Evolutionary conservation across 768 basidiomycete species (phyloP).

Genomic region (Macrolepiota fuliginosa): DNA sequence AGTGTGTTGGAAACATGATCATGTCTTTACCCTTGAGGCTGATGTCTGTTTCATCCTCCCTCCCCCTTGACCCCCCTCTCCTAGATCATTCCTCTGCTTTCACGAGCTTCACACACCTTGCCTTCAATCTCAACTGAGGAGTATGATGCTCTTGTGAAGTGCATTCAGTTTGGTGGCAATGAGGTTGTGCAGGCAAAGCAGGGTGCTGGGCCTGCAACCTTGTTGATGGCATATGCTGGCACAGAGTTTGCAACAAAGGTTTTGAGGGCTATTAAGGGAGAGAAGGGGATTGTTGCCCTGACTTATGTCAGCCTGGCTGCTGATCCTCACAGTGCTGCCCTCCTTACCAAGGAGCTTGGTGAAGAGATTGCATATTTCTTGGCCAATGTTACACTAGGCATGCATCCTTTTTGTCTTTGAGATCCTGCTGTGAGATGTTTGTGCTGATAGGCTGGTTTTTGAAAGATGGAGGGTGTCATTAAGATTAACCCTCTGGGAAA

Average conservation of each 20-base stretch:
- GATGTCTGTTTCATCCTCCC: too few species aligned
- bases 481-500: constrained; percentile 81
- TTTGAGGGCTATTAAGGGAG: constrained; percentile 81
- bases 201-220: constrained; percentile 88
- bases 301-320: constrained; percentile 80
- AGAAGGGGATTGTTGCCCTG: constrained; percentile 83
- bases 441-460: constrained; percentile 2
- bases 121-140: constrained; percentile 48
- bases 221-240: constrained; percentile 95
- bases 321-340: constrained; percentile 67
- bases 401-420: constrained; percentile 32
- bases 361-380: constrained; percentile 85
- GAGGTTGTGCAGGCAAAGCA: constrained; percentile 99
- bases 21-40: background rate
- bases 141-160: constrained; percentile 66
- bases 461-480: constrained; percentile 75
- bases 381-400: constrained; percentile 84
- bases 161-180: constrained; percentile 95
- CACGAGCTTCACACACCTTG: constrained; percentile 80
- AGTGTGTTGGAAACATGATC: constrained; percentile 17
- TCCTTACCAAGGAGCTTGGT: constrained; percentile 77
- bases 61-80: background rate
- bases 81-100: constrained; percentile 91
- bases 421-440: background rate
- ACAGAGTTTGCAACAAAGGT: constrained; percentile 85